phyloP scores from a whole-genome alignment of 1,284 basidiomycete species.

The Rhodotorula mucilaginosa region DNA sequence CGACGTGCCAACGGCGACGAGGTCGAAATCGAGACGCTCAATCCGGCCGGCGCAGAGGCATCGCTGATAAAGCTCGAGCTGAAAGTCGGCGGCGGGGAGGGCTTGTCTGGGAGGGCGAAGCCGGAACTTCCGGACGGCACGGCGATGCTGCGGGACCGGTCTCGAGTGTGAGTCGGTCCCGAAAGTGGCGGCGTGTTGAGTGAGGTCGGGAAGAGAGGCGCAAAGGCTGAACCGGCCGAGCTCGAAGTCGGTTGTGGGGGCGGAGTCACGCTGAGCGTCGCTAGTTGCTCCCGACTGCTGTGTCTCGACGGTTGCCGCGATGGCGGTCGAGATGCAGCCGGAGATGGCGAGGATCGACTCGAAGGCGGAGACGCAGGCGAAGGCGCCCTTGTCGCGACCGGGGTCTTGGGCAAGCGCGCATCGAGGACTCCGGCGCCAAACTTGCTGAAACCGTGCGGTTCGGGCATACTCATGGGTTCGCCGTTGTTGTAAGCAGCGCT shows the following conservation, averaged over 20 bases:
- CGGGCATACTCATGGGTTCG: conserved; percentile 18
- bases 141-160: conserved; percentile 30
- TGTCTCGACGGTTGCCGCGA: conserved; percentile 19
- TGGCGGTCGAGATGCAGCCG: conserved; percentile 7
- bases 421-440: conserved; percentile 6
- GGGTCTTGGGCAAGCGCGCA: conserved; percentile 28
- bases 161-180: background rate
- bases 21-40: background rate
- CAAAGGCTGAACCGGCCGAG: conserved; percentile 25
- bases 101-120: background rate
- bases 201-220: conserved; percentile 30
- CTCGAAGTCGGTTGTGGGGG: background rate
- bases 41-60: background rate
- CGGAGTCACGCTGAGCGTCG: background rate
- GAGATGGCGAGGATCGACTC: conserved; percentile 14
- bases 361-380: conserved; percentile 31
- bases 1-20: background rate
- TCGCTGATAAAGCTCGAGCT: background rate
- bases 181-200: background rate
- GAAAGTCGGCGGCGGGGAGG: background rate
- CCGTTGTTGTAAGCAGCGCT: conserved; percentile 11
- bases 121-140: background rate
- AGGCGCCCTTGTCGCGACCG: conserved; percentile 32
- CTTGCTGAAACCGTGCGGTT: conserved; percentile 3
- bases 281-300: conserved; percentile 25